Evolutionary conservation across 2,329 filamentous ascomycete species (phyloP).

Genomic region (Scolecobasidium constrictum): DNA sequence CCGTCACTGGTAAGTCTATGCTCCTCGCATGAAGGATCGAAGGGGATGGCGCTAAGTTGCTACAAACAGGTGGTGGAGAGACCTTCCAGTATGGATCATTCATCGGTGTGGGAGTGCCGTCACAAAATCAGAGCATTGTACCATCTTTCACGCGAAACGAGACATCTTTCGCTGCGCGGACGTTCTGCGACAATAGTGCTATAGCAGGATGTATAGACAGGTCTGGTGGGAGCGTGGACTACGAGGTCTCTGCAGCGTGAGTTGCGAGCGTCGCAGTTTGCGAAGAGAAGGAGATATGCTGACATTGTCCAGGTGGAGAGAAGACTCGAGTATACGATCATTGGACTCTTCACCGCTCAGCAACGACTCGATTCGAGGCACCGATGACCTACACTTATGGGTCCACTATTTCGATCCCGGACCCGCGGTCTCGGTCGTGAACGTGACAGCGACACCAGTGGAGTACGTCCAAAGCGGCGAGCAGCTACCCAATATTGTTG

Average conservation of each 20-base stretch:
- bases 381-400: conserved; percentile 26
- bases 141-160: conserved; percentile 31
- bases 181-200: conserved; percentile 26
- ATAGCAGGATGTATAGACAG: conserved; percentile 21
- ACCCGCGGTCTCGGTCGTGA: conserved; percentile 23
- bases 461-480: conserved; percentile 22
- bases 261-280: neutral
- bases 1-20: no score
- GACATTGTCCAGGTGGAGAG: conserved; percentile 5
- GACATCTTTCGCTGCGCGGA: conserved; percentile 24
- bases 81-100: conserved; percentile 34
- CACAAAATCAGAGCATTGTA: conserved; percentile 35
- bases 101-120: conserved; percentile 30
- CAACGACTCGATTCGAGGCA: conserved; percentile 19
- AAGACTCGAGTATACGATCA: conserved; percentile 1
- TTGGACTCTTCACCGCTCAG: conserved; percentile 10
- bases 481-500: conserved; percentile 24
- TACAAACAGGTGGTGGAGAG: no score
- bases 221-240: conserved; percentile 24
- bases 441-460: conserved; percentile 24
- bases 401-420: conserved; percentile 30
- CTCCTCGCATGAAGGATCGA: no score
- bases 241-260: conserved; percentile 22
- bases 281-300: neutral
- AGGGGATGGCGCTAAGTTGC: no score